Evolutionary conservation across 140 eudicot genomes (phyloP), one percentile per base, ranked within the genome.

Genomic region (Senecio squalidus): DNA sequence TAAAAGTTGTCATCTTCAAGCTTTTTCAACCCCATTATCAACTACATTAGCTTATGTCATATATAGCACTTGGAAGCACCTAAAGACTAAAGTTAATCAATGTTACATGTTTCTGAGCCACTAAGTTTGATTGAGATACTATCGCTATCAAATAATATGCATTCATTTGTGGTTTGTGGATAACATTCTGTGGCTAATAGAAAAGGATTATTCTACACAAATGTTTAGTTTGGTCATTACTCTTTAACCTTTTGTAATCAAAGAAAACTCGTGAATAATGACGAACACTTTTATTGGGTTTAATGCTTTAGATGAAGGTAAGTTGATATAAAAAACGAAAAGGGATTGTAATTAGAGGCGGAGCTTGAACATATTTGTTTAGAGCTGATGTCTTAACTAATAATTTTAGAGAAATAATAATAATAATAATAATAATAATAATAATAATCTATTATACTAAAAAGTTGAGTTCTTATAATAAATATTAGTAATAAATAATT

Each of bases 151-250:
- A 57, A 69, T 53, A 13, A 49, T 49, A 48, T 1, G 44, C 7
- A 21, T 49, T 59, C 46, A 69, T 58, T 34, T 59, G 60, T 69
- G 34, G 68, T 27, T 60, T 59, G 47, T 69, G 75, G 75, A 67
- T 67, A 66, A 18, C 13, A 55, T 30, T 55, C 29, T 55, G 72
- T 55, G 72, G 49, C 72, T 67, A 55, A 43, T 29, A 55, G 72
- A 67, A 44, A 67, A 67, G 64, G 64, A 22, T 43, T 55, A 28
- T 44, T 55, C 49, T 27, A 67, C 65, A 28, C 47, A 55, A 54
- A 55, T n/a, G 25, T 20, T 41, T 28, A 20, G 16, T 43, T 40
- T 39, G 31, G 58, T 45, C 13, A 11, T 30, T 20, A 62, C 55
- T 29, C 31, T 62, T 16, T 27, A 45, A 45, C 54, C 28, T 10